A percentile compares a stretch with the other conserved stretches of the same genome.
phyloP scores from a whole-genome alignment of 2,329 filamentous ascomycete genomes.

The Xylariaceae sp. region DNA sequence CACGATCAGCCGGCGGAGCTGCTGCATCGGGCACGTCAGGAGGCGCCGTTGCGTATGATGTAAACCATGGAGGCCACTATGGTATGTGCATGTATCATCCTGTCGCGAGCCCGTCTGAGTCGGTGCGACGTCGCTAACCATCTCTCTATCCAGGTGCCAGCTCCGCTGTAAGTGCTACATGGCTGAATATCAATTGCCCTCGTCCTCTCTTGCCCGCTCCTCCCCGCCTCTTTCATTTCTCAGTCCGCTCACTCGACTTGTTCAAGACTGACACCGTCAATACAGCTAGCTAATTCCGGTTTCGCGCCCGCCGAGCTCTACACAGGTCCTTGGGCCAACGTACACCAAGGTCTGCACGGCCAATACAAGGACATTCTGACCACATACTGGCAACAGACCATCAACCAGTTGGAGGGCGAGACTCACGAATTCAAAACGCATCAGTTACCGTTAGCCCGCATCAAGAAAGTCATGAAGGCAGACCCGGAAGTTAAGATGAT shows the following conservation, averaged over 20 bases:
- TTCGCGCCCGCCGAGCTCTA: constrained; percentile 92
- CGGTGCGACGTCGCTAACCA: constrained; percentile 34
- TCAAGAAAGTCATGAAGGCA: constrained; percentile 99
- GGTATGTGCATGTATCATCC: constrained; percentile 48
- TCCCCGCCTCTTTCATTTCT: constrained; percentile 15
- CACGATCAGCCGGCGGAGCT: constrained; percentile 25
- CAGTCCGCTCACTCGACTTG: constrained; percentile 6
- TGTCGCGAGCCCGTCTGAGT: constrained; percentile 25
- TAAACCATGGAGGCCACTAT: constrained; percentile 71
- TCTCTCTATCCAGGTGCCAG: constrained; percentile 44
- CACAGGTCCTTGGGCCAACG: constrained; percentile 92
- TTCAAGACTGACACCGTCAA: constrained; percentile 21
- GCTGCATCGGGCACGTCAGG: constrained; percentile 16
- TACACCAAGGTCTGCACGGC: constrained; percentile 89
- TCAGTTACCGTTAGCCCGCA: constrained; percentile 91
- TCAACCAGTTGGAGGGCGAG: constrained; percentile 90
- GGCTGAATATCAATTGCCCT: neutral
- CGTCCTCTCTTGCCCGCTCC: neutral
- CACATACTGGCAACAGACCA: constrained; percentile 98
- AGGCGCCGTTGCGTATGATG: constrained; percentile 57
- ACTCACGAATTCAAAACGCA: constrained; percentile 98
- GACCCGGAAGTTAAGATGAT: constrained; percentile 99
- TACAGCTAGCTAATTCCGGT: constrained; percentile 77
- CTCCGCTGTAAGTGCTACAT: constrained; percentile 40
- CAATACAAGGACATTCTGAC: constrained; percentile 96